phyloP scores from a whole-genome alignment of 108 stramenopile genomes.

The Nannochloropsis granulata region DNA sequence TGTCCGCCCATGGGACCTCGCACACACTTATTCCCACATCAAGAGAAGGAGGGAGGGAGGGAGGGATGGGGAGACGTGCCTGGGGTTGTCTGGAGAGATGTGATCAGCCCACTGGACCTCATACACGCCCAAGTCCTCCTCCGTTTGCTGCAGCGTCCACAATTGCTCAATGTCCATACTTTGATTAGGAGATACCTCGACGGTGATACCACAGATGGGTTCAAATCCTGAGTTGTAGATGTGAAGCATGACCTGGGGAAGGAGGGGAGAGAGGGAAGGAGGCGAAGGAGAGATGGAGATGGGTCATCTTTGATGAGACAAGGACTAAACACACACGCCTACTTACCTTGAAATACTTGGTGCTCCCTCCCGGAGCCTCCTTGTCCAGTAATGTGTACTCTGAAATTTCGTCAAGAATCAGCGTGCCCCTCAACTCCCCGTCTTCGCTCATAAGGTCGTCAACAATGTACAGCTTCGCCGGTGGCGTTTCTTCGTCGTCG shows the following conservation, averaged over 20 bases:
- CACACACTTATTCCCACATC: no score
- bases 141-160: not conserved
- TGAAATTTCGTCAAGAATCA: not conserved
- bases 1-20: no score
- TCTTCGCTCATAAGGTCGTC: not conserved
- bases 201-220: not conserved
- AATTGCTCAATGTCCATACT: not conserved
- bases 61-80: not conserved
- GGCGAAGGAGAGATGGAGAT: no score
- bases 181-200: not conserved
- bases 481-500: not conserved
- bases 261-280: no score
- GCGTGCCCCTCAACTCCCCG: not conserved
- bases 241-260: not conserved
- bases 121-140: not conserved
- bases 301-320: no score
- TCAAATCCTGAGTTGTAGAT: not conserved
- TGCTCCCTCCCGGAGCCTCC: not conserved
- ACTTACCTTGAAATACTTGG: not conserved
- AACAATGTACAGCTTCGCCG: not conserved
- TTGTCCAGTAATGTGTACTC: not conserved
- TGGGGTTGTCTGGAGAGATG: not conserved
- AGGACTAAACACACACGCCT: no score
- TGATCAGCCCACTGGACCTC: not conserved
- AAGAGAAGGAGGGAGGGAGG: no score